Evolutionary conservation across 129 eudicot genomes (phyloP).

Genomic region (Helichrysum umbraculigerum): DNA sequence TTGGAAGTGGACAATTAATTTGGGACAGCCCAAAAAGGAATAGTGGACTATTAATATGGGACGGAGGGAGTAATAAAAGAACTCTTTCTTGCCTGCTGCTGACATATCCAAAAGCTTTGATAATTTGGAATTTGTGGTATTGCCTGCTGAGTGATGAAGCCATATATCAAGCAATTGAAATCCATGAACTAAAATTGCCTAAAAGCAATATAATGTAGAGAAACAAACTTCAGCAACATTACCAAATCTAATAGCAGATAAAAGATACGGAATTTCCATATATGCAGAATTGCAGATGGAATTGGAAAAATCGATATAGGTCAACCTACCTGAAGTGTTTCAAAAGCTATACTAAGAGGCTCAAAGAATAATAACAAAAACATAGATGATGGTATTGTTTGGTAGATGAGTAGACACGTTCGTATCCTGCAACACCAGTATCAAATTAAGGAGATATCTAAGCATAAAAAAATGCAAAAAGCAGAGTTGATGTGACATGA

Average conservation of each 20-base stretch:
- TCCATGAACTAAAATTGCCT: conserved; percentile 91
- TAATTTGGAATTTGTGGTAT: conserved; percentile 44
- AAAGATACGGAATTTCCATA: neutral
- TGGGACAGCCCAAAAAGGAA: too few species aligned
- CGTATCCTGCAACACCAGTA: conserved; percentile 57
- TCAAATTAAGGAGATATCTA: neutral
- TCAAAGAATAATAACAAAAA: conserved; percentile 77
- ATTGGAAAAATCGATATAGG: conserved; percentile 5
- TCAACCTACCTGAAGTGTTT: conserved; percentile 71
- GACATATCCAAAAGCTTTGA: conserved; percentile 71
- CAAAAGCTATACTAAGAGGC: conserved; percentile 86
- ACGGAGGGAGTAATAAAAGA: neutral
- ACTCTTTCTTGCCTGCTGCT: conserved; percentile 52
- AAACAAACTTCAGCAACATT: conserved; percentile 16
- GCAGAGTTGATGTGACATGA: neutral
- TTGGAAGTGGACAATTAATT: too few species aligned
- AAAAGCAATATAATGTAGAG: conserved; percentile 13
- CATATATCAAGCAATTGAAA: conserved; percentile 85
- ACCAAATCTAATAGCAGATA: neutral
- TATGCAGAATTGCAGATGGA: conserved; percentile 20
- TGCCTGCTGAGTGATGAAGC: conserved; percentile 70
- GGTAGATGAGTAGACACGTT: conserved; percentile 48
- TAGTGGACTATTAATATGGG: too few species aligned
- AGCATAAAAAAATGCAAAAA: neutral
- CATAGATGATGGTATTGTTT: conserved; percentile 51